Evolutionary conservation across 2,329 filamentous ascomycete genomes (phyloP).

Genomic region (Fusarium sp.): DNA sequence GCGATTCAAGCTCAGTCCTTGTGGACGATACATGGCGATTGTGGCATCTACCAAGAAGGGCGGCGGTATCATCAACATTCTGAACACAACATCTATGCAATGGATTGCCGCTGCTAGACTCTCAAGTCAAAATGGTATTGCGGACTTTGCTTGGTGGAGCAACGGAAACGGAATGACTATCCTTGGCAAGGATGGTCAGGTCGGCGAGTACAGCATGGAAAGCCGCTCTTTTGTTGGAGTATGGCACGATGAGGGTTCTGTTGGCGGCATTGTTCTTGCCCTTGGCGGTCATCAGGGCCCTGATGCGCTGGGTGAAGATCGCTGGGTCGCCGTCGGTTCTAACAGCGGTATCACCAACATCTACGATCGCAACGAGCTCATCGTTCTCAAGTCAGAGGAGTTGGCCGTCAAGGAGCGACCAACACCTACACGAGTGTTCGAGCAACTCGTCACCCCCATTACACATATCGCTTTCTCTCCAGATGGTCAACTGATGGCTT

Average conservation of each 20-base stretch:
- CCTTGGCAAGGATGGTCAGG: conserved; percentile 87
- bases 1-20: conserved; percentile 87
- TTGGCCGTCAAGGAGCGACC: conserved; percentile 75
- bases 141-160: conserved; percentile 94
- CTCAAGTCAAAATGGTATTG: conserved; percentile 85
- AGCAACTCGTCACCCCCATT: conserved; percentile 90
- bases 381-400: conserved; percentile 58
- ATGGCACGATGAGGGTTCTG: conserved; percentile 92
- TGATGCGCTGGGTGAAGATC: conserved; percentile 78
- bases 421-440: conserved; percentile 80
- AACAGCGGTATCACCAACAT: conserved; percentile 92
- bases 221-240: conserved; percentile 79
- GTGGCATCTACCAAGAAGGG: conserved; percentile 86
- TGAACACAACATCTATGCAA: conserved; percentile 85
- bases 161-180: conserved; percentile 86
- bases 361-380: conserved; percentile 84
- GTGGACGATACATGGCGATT: conserved; percentile 88
- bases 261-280: conserved; percentile 85
- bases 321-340: conserved; percentile 91
- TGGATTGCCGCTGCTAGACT: conserved; percentile 89
- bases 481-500: conserved; percentile 90
- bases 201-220: conserved; percentile 88
- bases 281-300: conserved; percentile 80
- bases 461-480: conserved; percentile 86
- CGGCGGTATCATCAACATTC: conserved; percentile 88